Conservation (phyloP, 2,329 filamentous ascomycete genomes). For the Colletotrichum australisinense region DNA sequence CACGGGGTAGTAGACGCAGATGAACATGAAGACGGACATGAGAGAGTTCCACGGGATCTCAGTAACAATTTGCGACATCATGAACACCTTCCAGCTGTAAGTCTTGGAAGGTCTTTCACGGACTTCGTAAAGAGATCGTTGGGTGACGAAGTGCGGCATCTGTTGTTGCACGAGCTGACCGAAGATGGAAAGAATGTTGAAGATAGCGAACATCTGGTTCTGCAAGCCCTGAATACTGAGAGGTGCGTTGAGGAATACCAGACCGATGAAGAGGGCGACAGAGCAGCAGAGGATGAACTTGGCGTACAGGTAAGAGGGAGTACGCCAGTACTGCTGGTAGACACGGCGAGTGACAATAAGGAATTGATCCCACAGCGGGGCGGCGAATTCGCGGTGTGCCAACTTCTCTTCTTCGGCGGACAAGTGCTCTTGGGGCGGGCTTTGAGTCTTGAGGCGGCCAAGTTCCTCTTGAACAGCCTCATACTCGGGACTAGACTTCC, state of each 20-base stretch:
- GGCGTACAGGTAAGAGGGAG: slow-evolving; percentile 79
- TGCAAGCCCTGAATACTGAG: slow-evolving; percentile 71
- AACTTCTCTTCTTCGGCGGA: not conserved
- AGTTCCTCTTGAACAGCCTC: slow-evolving; percentile 36
- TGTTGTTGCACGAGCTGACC: slow-evolving; percentile 68
- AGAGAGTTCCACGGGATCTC: slow-evolving; percentile 76
- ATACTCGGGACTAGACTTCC: slow-evolving; percentile 56
- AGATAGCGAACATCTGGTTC: slow-evolving; percentile 74
- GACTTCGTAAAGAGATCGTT: slow-evolving; percentile 74
- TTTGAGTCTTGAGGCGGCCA: slow-evolving; percentile 33
- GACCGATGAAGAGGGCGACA: slow-evolving; percentile 68
- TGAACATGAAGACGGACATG: slow-evolving; percentile 70
- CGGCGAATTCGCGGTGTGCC: slow-evolving; percentile 63
- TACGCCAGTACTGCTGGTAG: slow-evolving; percentile 84
- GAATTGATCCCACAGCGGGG: slow-evolving; percentile 69
- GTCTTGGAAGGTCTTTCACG: slow-evolving; percentile 73
- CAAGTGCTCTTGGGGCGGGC: not conserved
- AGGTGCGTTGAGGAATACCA: slow-evolving; percentile 69
- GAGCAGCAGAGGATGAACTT: slow-evolving; percentile 67
- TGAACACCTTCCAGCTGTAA: slow-evolving; percentile 75
- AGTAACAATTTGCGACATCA: slow-evolving; percentile 72
- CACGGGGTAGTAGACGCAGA: slow-evolving; percentile 77
- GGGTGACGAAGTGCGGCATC: slow-evolving; percentile 75
- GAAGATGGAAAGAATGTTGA: slow-evolving; percentile 75
- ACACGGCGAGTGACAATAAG: slow-evolving; percentile 59